Conservation (phyloP, 306 rosid species). For the Ormosia semicastrata region DNA sequence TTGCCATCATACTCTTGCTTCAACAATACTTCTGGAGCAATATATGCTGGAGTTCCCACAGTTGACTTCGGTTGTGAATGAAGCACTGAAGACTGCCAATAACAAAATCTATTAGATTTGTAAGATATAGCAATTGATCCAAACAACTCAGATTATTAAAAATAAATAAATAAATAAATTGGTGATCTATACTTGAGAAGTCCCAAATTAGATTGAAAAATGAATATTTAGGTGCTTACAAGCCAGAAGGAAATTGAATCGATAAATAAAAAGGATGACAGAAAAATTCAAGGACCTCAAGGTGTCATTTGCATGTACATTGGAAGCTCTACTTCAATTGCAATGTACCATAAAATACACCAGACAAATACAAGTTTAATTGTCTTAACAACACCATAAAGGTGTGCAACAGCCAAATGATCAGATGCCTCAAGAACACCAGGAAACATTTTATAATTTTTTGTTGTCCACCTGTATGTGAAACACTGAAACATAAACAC, state of each 20-base stretch:
- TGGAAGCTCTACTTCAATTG: not conserved
- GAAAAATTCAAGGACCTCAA: constrained; percentile 12
- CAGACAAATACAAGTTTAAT: not conserved
- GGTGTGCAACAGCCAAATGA: not conserved
- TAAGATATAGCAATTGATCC: not conserved
- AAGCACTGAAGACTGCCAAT: constrained; percentile 79
- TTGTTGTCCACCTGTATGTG: not conserved
- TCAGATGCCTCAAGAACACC: not conserved
- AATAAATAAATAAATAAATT: not conserved
- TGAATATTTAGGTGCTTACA: not conserved
- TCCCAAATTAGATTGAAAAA: constrained; percentile 22
- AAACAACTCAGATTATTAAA: not conserved
- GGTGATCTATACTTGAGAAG: not conserved
- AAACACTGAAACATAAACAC: not conserved
- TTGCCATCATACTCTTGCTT: constrained; percentile 94
- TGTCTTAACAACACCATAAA: not conserved
- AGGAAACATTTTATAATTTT: not conserved
- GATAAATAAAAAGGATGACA: not conserved
- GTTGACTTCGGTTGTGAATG: constrained; percentile 98
- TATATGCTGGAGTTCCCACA: constrained; percentile 97
- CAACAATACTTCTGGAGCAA: constrained; percentile 90
- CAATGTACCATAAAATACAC: not conserved
- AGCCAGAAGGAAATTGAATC: not conserved
- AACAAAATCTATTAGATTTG: constrained; percentile 16
- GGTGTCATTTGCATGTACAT: not conserved